phyloP scores from a whole-genome alignment of 1,284 basidiomycete species.

The Ustilago hordei region DNA sequence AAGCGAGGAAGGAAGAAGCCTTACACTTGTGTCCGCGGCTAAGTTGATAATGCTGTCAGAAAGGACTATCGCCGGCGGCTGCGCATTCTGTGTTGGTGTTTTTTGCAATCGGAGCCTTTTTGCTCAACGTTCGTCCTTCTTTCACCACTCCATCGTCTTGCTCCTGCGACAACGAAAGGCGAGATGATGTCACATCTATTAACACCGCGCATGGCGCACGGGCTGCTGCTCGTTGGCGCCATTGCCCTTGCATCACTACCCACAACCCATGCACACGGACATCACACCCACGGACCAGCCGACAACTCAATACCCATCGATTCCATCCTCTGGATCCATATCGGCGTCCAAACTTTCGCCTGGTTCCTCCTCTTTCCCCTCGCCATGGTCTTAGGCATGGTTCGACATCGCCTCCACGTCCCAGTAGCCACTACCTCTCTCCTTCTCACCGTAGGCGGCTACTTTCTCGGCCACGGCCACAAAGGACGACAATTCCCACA shows the following conservation, averaged over 20 bases:
- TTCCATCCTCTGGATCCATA: conserved; percentile 66
- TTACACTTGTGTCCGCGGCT: conserved; percentile 4
- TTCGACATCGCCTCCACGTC: conserved; percentile 65
- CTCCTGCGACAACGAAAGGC: neutral
- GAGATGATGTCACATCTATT: neutral
- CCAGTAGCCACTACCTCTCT: conserved; percentile 60
- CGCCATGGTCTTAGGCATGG: conserved; percentile 67
- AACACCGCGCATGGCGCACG: neutral
- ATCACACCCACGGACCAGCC: conserved; percentile 51
- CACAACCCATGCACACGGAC: conserved; percentile 48
- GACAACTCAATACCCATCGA: conserved; percentile 63
- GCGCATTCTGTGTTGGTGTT: neutral
- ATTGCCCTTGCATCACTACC: conserved; percentile 14
- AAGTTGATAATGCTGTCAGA: neutral
- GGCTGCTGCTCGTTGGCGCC: conserved; percentile 16
- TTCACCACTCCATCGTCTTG: neutral
- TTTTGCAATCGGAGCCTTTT: neutral
- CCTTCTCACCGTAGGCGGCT: conserved; percentile 58
- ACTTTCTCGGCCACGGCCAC: conserved; percentile 63
- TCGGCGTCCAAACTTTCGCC: conserved; percentile 55
- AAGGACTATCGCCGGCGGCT: conserved; percentile 3
- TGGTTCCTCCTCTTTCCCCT: conserved; percentile 66
- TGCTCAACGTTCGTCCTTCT: neutral
- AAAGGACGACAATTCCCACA: conserved; percentile 63
- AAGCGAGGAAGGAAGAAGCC: neutral